These are phyloP conservation scores for Kwoniella shivajii DNA, from an alignment of 1,284 basidiomycete species.

Conservation along the genomic window DNA sequence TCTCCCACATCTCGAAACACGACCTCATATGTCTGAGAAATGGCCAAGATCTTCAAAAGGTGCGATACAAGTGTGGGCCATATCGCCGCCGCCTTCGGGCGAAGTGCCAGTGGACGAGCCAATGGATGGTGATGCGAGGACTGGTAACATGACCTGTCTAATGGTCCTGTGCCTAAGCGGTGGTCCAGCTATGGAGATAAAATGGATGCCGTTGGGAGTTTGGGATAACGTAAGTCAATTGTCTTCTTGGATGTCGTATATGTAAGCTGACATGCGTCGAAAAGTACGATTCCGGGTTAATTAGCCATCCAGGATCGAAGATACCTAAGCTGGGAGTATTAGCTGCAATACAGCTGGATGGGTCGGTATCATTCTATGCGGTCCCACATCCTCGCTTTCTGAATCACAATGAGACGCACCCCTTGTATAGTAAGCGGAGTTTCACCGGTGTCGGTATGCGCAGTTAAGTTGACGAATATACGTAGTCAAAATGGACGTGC, in stretches of 20 bases:
- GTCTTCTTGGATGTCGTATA: background rate
- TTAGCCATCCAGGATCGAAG: background rate
- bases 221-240: slow-evolving; percentile 60
- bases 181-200: slow-evolving; percentile 72
- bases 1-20: slow-evolving; percentile 55
- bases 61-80: slow-evolving; percentile 55
- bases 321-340: slow-evolving; percentile 76
- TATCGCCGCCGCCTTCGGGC: slow-evolving; percentile 4
- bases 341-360: slow-evolving; percentile 80
- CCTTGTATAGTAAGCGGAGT: slow-evolving; percentile 23
- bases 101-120: slow-evolving; percentile 12
- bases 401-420: slow-evolving; percentile 9
- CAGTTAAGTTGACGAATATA: no score
- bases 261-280: background rate
- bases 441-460: background rate
- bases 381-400: slow-evolving; percentile 67
- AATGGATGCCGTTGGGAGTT: slow-evolving; percentile 85
- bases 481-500: slow-evolving; percentile 57
- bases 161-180: slow-evolving; percentile 67
- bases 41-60: slow-evolving; percentile 24
- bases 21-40: slow-evolving; percentile 31
- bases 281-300: slow-evolving; percentile 17
- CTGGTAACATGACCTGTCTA: slow-evolving; percentile 38
- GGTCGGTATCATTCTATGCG: slow-evolving; percentile 70
- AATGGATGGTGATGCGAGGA: background rate